These are phyloP conservation scores for Tricholoma sp. DNA, from an alignment of 768 basidiomycete genomes.

Conservation along the genomic window DNA sequence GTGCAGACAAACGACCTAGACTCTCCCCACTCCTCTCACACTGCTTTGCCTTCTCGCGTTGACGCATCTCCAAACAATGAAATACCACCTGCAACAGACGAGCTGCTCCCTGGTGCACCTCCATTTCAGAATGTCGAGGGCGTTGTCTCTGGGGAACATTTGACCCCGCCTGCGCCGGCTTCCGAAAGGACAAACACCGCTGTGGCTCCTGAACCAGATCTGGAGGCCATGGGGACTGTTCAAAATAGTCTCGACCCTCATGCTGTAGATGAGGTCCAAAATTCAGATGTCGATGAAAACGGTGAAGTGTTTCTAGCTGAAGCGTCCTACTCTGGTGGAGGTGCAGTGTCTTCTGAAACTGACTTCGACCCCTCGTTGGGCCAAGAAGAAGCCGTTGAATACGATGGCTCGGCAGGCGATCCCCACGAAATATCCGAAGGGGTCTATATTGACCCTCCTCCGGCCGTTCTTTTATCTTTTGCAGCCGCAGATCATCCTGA, in stretches of 20 bases:
- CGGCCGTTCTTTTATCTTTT: conserved; percentile 54
- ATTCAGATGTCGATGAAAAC: not conserved
- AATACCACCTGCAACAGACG: not conserved
- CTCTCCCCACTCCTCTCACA: not conserved
- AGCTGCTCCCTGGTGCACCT: not conserved
- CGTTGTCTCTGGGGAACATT: not conserved
- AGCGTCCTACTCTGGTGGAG: not conserved
- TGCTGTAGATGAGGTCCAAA: not conserved
- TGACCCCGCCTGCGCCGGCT: not conserved
- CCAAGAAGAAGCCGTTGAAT: not conserved
- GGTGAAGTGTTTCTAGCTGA: not conserved
- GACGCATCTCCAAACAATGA: not conserved
- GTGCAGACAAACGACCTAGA: not conserved
- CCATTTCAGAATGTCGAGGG: not conserved
- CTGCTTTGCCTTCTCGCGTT: not conserved
- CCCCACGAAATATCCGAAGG: conserved; percentile 62
- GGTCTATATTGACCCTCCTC: conserved; percentile 72
- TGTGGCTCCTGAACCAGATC: not conserved
- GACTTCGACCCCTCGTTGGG: not conserved
- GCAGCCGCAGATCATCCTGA: conserved; percentile 28
- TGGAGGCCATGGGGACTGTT: not conserved
- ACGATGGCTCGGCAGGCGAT: conserved; percentile 24
- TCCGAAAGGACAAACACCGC: not conserved
- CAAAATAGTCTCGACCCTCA: not conserved
- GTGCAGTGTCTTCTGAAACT: not conserved